Conservation (phyloP, 345 rosid genomes). For the Abelmoschus esculentus region DNA sequence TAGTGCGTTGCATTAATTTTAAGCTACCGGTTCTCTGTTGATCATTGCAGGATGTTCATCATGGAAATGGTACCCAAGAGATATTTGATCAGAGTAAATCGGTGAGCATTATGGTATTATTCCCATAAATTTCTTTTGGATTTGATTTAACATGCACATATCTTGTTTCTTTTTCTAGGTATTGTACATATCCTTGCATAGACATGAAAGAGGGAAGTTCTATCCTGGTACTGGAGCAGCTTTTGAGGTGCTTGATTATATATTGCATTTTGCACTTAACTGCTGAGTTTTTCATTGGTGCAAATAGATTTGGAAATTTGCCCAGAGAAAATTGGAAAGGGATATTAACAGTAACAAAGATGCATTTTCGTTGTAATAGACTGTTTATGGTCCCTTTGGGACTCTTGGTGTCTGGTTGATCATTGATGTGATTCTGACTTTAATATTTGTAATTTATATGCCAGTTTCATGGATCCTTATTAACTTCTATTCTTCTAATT, state of each 20-base stretch:
- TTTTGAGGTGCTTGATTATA: conserved; percentile 48
- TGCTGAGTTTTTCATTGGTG: neutral
- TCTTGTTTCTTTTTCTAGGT: conserved; percentile 38
- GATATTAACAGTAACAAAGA: neutral
- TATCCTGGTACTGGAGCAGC: conserved; percentile 94
- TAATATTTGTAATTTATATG: neutral
- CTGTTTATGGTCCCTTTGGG: neutral
- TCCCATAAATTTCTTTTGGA: neutral
- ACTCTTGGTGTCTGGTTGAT: neutral
- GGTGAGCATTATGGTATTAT: conserved; percentile 39
- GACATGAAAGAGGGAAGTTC: conserved; percentile 85
- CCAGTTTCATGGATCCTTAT: neutral
- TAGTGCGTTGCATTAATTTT: neutral
- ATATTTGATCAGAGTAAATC: conserved; percentile 77
- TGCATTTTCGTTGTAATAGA: neutral
- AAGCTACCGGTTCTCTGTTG: neutral
- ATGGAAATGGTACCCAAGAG: conserved; percentile 98
- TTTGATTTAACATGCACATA: neutral
- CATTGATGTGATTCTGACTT: neutral
- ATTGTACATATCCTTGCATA: conserved; percentile 79
- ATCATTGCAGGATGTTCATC: conserved; percentile 85
- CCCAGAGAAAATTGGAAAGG: neutral
- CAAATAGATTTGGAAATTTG: neutral
- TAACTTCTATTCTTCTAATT: neutral
- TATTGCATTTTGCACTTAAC: neutral